Base-by-base conservation (phyloP, 371 early-diverging fungal genomes). In the Mucor mucedo region DNA sequence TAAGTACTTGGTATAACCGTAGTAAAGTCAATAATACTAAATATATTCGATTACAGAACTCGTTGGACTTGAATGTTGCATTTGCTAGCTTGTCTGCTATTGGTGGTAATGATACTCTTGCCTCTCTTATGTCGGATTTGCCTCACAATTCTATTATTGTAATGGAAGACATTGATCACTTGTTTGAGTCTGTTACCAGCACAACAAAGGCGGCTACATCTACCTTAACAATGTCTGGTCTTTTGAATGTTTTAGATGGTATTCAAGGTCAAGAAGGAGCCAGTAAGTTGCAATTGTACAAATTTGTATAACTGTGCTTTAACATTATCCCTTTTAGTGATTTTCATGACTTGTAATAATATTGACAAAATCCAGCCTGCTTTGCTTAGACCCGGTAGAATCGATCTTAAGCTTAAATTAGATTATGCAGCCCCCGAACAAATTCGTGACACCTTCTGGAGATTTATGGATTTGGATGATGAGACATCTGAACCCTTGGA, bases 331-430 rank as follows among this genome's bases (percentile, higher is more conserved):
- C 1, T n/a, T 2, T 16, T 63, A 73, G 83, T 95, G 58, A 85
- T 95, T 11, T 89, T 95, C 66, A 97, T 98, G 96, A 97, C 98
- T 2, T 96, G 96, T 21, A 98, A 97, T 77, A 95, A 96, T 68
- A 78, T 97, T 41, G 93, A 91, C 38, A 88, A 88, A 6, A 84
- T 99, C 28, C 98, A 98, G 63, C 92, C 95, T 7, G 99, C 99
- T 10, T 78, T 99, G 52, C 88, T 98, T 54, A 87, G 99, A 21
- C 98, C 99, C 9, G 99, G 99, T 0, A 89, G 99, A 39, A 93
- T 98, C 21, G 99, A 99, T 69, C 71, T 93, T 53, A 90, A 93
- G 67, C 83, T 89, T n/a, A 82, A 87, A 35, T 78, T 99, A 54
- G 98, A 90, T 57, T 85, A 91, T 58, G 94, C 91, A 0, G 87